Evolutionary conservation across 139 green algal species (phyloP), one percentile per base, ranked within the genome.

Genomic region (Chlorella ohadii): DNA sequence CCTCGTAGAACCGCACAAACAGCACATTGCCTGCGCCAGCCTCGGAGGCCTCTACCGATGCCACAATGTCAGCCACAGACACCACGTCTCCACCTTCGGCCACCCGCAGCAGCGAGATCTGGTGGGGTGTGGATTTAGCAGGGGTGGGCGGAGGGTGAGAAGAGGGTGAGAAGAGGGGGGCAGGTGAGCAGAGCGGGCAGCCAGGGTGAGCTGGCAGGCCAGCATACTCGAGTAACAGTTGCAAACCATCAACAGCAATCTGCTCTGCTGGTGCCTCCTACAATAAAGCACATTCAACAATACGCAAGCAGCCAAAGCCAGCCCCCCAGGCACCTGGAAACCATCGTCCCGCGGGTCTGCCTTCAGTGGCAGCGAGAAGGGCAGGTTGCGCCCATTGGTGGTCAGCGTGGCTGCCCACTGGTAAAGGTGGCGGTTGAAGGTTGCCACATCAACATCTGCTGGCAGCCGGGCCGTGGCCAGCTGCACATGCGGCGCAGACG

Each of bases 81-180:
- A 81, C 20, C 33, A 72, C 59, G 0, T 22, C 55, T 22, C 76
- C 76, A 27, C 34, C 57, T 25, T 6, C 27, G 34, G 59, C 36
- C 59, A 82, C 76, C 0, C 76, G 76, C 76, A 82, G 76, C 76
- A 82, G 76, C 56, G 76, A 82, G 38, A 82, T 82, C 76, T 82
- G 76, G 17, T 31, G 34, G 34, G n/a, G 22, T 11, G 65, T 1
- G 22, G 31, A 15, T 1, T 0, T 9, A 1, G 19, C 31, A 15
- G 12, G 19, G 39, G 13, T 16, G 70, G 11, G 72, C 16, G n/a
- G 3, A 16, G 3, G 17, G 65, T 6, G 12, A 7, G 16, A 15
- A 23, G 17, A 19, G 9, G 22, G 16, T 16, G 34, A 73, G 67
- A n/a, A 5, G 33, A 17, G 33, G 19, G 65, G 2, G 31, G 65